These are phyloP conservation scores for Malus sylvestris DNA, from an alignment of 306 rosid genomes.

Conservation along the genomic window DNA sequence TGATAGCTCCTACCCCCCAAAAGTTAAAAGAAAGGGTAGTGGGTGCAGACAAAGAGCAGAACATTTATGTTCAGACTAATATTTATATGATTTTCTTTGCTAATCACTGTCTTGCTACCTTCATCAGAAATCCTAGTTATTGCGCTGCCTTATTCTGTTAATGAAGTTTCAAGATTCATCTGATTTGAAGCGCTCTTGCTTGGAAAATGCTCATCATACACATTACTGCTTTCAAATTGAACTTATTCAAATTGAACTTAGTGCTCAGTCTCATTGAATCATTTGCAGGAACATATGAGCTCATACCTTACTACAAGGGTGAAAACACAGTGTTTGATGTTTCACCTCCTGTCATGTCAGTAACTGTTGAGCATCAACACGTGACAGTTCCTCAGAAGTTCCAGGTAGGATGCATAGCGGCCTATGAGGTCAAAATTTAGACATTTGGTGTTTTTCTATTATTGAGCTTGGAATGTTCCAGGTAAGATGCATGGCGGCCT, in stretches of 20 bases:
- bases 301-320: conserved; percentile 94
- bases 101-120: not conserved
- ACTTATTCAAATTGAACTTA: not conserved
- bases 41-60: not conserved
- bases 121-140: not conserved
- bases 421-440: not conserved
- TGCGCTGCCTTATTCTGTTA: not conserved
- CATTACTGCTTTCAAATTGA: not conserved
- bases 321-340: conserved; percentile 93
- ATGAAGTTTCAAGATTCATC: conserved; percentile 15
- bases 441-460: not conserved
- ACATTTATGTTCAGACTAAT: not conserved
- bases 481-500: conserved; percentile 35
- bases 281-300: conserved; percentile 66
- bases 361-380: conserved; percentile 77
- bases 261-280: conserved; percentile 17
- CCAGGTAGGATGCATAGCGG: conserved; percentile 49
- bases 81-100: not conserved
- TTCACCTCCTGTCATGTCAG: conserved; percentile 70
- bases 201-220: conserved; percentile 17
- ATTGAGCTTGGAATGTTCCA: conserved; percentile 32
- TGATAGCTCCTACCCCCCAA: not conserved
- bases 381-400: conserved; percentile 68
- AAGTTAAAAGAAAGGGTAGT: not conserved
- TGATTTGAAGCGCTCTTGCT: not conserved